Evolutionary conservation across 805 yeast genomes (phyloP), one percentile per base, ranked within the genome.

Genomic region (Spathaspora hagerdaliae): DNA sequence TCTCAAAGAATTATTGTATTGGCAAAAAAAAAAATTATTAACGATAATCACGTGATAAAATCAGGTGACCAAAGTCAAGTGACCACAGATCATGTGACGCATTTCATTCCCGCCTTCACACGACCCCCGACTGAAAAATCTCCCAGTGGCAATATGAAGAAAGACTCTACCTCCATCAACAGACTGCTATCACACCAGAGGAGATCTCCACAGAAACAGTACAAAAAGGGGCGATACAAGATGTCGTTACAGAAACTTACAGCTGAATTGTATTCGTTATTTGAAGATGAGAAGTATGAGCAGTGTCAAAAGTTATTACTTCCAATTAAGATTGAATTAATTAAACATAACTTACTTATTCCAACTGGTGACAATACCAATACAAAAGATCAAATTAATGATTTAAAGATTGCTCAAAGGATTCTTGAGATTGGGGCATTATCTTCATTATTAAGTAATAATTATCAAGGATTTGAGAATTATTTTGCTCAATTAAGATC

Each of bases 341-440:
- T 95, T 54, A 83, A 87, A 59, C 82, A 83, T 52, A 81, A 85
- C 50, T 69, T 92, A 38, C 77, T 94, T 48, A 79, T 90, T 26
- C 97, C 97, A 14, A 46, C 65, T 6, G 46, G 59, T 8, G 45
- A 58, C 31, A 63, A 65, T 49, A 56, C 72, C 66, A 43, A 56
- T 64, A 45, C 64, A 51, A 42, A 64, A 55, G 63, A 66, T 56
- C 75, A 75, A 46, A 60, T 81, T 32, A 78, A 77, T 47, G 97
- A 91, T 66, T 75, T 90, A 46, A 73, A 77, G 49, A 87, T 89
- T 35, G 82, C 96, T 7, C 82, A 95, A 54, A 81, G 85, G 36
- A 85, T 92, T 37, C 71, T 94, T 42, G 98, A 94, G 63, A 79
- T 90, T 48, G 97, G 96, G 10, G 96, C 96, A 0, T 71, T 92